These are phyloP conservation scores for rapeseed (Brassica napus) DNA, from an alignment of 345 rosid species.

Conservation along the genomic window DNA sequence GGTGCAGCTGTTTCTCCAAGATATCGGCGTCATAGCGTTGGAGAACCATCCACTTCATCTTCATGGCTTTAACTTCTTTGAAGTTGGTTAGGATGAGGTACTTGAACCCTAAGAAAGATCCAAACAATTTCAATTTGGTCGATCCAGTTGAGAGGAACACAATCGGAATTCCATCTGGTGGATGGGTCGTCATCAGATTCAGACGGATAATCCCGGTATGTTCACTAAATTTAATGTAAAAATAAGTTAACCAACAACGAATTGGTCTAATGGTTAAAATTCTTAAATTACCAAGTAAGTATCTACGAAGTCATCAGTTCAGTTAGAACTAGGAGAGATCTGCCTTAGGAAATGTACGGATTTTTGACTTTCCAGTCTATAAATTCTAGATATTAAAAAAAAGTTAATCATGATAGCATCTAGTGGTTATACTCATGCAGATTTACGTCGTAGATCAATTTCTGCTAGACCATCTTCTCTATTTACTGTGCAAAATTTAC, in stretches of 20 bases:
- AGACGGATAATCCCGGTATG: constrained; percentile 86
- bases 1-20: constrained; percentile 81
- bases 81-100: constrained; percentile 72
- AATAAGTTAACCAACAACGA: background rate
- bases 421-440: too few relatives aligned
- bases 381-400: too few relatives aligned
- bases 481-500: too few relatives aligned
- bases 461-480: too few relatives aligned
- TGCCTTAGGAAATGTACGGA: too few relatives aligned
- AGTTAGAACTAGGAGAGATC: too few relatives aligned
- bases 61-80: constrained; percentile 86
- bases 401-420: too few relatives aligned
- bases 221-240: background rate
- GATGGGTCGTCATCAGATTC: constrained; percentile 88
- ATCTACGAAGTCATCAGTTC: too few relatives aligned
- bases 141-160: constrained; percentile 98
- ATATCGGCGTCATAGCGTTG: constrained; percentile 68
- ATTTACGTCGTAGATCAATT: too few relatives aligned
- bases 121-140: constrained; percentile 68
- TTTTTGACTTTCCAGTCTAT: too few relatives aligned
- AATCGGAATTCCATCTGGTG: constrained; percentile 84
- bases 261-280: background rate
- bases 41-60: constrained; percentile 91
- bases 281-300: too few relatives aligned
- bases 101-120: constrained; percentile 58